A percentile compares a stretch with the other conserved stretches of the same genome.
phyloP scores from a whole-genome alignment of 805 yeast species.

The Wickerhamomyces tratensis region DNA sequence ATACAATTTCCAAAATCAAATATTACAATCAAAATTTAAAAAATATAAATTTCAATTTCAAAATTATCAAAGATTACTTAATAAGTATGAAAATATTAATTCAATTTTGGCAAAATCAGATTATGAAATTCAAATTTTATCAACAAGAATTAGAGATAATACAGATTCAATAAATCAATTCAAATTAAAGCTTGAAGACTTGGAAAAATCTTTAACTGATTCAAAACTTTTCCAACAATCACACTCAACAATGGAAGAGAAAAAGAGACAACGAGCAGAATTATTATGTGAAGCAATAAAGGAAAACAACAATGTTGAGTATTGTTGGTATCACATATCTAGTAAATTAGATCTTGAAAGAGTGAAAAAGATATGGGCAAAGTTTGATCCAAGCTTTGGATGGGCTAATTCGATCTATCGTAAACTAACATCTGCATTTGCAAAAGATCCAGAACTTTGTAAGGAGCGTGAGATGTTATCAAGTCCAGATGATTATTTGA shows the following conservation, averaged over 20 bases:
- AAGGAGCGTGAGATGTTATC: too few species aligned
- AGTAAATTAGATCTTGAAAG: neutral
- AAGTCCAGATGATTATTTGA: too few species aligned
- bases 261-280: too few species aligned
- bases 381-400: slow-evolving; percentile 2
- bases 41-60: slow-evolving; percentile 13
- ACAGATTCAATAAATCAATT: slow-evolving; percentile 47
- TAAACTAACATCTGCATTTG: neutral
- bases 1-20: slow-evolving; percentile 6
- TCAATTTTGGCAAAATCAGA: slow-evolving; percentile 50
- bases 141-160: slow-evolving; percentile 55
- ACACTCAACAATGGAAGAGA: neutral
- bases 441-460: neutral
- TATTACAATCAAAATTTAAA: slow-evolving; percentile 9
- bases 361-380: slow-evolving; percentile 1
- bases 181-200: slow-evolving; percentile 23
- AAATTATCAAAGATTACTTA: slow-evolving; percentile 21
- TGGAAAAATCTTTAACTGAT: slow-evolving; percentile 16
- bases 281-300: too few species aligned
- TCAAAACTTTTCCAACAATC: neutral
- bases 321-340: neutral
- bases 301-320: neutral
- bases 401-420: neutral
- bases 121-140: slow-evolving; percentile 54
- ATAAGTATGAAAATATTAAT: slow-evolving; percentile 38